Base-by-base conservation (phyloP, 2,329 filamentous ascomycete species). In the Knoxdaviesia capensis region DNA sequence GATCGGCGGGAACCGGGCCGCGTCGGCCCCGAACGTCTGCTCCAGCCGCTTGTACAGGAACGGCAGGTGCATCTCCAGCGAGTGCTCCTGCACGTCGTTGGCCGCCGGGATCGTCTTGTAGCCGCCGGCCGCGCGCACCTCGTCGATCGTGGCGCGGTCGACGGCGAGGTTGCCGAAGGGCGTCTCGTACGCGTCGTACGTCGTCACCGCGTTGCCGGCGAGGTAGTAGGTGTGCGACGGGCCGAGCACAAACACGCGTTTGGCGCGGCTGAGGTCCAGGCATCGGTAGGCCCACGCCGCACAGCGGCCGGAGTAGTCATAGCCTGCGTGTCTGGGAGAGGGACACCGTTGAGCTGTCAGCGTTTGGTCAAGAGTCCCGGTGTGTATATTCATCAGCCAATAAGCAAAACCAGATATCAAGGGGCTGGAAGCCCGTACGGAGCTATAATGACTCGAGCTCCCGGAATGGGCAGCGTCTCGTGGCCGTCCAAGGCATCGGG, bases 261-360 rank as follows among this genome's bases (percentile, higher is more conserved):
- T 93, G 29, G 77, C 80, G 46, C 74, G 73, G 45, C 75, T 78
- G 43, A 96, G 69, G 56, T 96, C 86, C 40, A 93, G 76, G 6
- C 74, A 72, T 59, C 84, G 90, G 62, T 96, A 98, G 6, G 90
- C 90, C 77, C 85, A 96, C 37, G 87, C 90, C 37, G 90, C 90
- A 50, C 85, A 88, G 35, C 78, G 74, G 6, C 90, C 90, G 4
- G 90, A 98, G 65, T 88, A 96, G 2, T 73, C 65, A 62, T 94
- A 98, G 46, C 90, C 90, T 45, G 90, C 90, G 58, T 98, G 90
- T 46, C 88, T 94, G 50, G 31, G 7, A 0, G 41, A 11, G 7
- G 7, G 39, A 32, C 34, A 29, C 20, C 20, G 20, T 20, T 20
- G 20, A 38, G 33, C 31, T n/a, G 34, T 31, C 34, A 41, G 36